phyloP scores from a whole-genome alignment of 306 rosid species.

The Arachis stenosperma region DNA sequence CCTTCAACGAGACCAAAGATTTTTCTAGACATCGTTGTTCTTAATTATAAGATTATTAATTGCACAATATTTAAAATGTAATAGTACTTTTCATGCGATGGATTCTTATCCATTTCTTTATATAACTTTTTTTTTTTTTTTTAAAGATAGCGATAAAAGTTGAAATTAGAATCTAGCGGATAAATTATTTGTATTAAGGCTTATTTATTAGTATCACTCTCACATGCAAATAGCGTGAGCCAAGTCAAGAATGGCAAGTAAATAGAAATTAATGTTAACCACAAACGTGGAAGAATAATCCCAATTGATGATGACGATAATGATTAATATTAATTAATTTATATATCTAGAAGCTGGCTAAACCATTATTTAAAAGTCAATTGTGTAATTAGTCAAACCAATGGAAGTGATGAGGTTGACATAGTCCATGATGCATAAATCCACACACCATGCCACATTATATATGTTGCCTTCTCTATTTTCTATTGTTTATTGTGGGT shows the following conservation, averaged over 20 bases:
- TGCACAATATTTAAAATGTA: background rate
- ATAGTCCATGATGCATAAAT: constrained; percentile 1
- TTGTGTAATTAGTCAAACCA: background rate
- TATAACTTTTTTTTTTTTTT: too few species aligned
- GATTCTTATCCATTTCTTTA: too few species aligned
- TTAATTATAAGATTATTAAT: background rate
- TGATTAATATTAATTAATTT: background rate
- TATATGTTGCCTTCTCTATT: background rate
- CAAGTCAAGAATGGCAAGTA: constrained; percentile 37
- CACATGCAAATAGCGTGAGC: constrained; percentile 1
- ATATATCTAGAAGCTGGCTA: constrained; percentile 36
- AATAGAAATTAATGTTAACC: background rate
- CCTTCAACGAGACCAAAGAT: background rate
- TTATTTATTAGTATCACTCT: background rate
- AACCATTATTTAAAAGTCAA: constrained; percentile 21
- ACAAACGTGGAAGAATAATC: constrained; percentile 3
- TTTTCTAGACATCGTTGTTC: background rate
- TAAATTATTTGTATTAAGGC: too few species aligned
- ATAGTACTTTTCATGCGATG: too few species aligned
- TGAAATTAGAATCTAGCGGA: too few species aligned
- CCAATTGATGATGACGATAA: background rate
- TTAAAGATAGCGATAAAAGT: too few species aligned
- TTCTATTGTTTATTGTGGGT: background rate
- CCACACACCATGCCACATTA: background rate
- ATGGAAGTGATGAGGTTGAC: background rate